These are phyloP conservation scores for Skeletonema potamos DNA, from an alignment of 108 stramenopile species.

Conservation along the genomic window DNA sequence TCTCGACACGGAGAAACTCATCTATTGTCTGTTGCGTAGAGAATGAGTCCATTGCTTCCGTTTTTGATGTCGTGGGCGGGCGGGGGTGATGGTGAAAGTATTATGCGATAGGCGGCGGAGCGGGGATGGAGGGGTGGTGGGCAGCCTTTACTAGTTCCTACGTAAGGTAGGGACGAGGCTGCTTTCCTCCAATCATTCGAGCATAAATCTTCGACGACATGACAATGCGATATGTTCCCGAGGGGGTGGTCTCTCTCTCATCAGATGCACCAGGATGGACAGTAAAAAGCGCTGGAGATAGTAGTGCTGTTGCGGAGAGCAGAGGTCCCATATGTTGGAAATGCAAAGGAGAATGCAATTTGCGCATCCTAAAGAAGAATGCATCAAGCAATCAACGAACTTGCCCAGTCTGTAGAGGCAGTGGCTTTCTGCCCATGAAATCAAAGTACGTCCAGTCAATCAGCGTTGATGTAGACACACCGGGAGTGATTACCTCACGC, in stretches of 20 bases:
- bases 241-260: constrained; percentile 30
- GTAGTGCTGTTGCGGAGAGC: background rate
- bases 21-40: background rate
- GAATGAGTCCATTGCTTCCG: background rate
- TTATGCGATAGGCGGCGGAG: no score
- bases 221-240: constrained; percentile 26
- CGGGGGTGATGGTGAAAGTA: no score
- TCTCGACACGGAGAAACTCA: background rate
- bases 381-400: background rate
- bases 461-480: background rate
- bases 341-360: constrained; percentile 43
- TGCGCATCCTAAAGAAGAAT: constrained; percentile 2
- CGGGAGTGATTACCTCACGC: constrained; percentile 21
- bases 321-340: constrained; percentile 68
- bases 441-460: constrained; percentile 16
- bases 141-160: no score
- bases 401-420: constrained; percentile 51
- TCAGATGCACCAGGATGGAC: constrained; percentile 41
- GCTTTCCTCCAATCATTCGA: no score
- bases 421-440: constrained; percentile 40
- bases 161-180: background rate
- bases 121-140: background rate
- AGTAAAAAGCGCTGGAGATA: background rate
- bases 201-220: background rate
- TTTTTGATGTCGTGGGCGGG: background rate